Evolutionary conservation across 164 flowering plant genomes (phyloP).

Genomic region (Tetracentron sinense): DNA sequence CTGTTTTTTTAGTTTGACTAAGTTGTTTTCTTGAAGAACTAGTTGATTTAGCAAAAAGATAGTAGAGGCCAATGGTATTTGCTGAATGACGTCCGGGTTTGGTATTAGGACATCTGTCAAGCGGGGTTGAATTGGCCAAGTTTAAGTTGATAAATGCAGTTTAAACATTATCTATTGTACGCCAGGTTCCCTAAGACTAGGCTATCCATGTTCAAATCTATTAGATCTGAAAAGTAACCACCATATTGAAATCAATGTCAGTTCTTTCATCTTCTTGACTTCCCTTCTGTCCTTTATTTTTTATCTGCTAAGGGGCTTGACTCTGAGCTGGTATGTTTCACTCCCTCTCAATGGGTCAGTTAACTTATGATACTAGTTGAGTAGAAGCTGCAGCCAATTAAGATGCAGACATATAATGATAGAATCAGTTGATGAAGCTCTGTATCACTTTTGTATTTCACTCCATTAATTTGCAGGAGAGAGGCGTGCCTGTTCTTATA

Average conservation of each 20-base stretch:
- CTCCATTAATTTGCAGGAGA: constrained; percentile 51
- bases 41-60: neutral
- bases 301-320: neutral
- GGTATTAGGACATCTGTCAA: neutral
- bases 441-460: constrained; percentile 3
- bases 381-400: neutral
- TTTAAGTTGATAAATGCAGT: neutral
- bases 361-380: neutral
- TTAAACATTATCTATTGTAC: neutral
- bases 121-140: neutral
- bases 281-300: neutral
- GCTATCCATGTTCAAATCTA: neutral
- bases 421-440: constrained; percentile 1
- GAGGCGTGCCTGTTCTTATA: constrained; percentile 76
- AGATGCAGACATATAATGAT: neutral
- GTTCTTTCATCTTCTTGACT: neutral
- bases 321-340: neutral
- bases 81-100: neutral
- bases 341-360: neutral
- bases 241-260: neutral
- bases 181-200: neutral
- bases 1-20: neutral
- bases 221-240: neutral
- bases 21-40: neutral
- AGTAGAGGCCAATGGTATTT: neutral